Percentiles rank a stretch among this genome's conserved stretches.
These are phyloP conservation scores for Kappamyces sp. DNA, from an alignment of 192 early-diverging fungal genomes.

Conservation along the genomic window DNA sequence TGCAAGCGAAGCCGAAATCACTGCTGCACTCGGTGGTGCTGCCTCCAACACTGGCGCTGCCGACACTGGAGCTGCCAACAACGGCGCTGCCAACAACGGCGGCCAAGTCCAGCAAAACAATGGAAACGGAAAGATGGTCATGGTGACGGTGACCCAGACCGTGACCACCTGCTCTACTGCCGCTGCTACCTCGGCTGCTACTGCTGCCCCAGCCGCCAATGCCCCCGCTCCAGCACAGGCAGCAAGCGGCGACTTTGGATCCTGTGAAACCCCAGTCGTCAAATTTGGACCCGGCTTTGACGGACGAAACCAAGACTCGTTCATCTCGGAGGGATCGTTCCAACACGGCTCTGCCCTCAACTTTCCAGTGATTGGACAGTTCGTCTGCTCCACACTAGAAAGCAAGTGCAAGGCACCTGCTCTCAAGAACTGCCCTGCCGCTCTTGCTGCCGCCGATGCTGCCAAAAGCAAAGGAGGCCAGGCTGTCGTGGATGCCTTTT, in stretches of 20 bases:
- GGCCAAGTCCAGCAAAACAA: too few relatives aligned
- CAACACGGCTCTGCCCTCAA: slow-evolving; percentile 30
- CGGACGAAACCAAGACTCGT: slow-evolving; percentile 1
- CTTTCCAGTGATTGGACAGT: slow-evolving; percentile 26
- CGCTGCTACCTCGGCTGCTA: too few relatives aligned
- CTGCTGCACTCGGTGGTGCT: background rate
- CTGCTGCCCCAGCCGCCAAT: background rate
- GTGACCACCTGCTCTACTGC: too few relatives aligned
- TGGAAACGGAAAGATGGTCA: too few relatives aligned
- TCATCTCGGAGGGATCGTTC: background rate
- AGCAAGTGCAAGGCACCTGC: slow-evolving; percentile 25
- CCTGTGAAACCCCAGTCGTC: background rate
- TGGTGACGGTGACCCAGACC: too few relatives aligned
- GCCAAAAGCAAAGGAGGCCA: slow-evolving; percentile 13
- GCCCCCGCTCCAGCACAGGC: too few relatives aligned
- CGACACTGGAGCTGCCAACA: too few relatives aligned
- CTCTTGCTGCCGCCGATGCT: slow-evolving; percentile 12
- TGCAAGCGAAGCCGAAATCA: slow-evolving; percentile 1
- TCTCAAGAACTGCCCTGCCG: background rate
- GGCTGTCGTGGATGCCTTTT: slow-evolving; percentile 7
- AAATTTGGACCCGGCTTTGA: background rate
- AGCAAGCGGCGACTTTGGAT: background rate
- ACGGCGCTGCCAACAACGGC: too few relatives aligned
- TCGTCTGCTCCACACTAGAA: slow-evolving; percentile 24
- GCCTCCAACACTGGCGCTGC: too few relatives aligned